Percentiles rank a stretch among this genome's conserved stretches.
phyloP scores from a whole-genome alignment of 2,329 filamentous ascomycete genomes.

The Tolypocladium ophioglossoides region DNA sequence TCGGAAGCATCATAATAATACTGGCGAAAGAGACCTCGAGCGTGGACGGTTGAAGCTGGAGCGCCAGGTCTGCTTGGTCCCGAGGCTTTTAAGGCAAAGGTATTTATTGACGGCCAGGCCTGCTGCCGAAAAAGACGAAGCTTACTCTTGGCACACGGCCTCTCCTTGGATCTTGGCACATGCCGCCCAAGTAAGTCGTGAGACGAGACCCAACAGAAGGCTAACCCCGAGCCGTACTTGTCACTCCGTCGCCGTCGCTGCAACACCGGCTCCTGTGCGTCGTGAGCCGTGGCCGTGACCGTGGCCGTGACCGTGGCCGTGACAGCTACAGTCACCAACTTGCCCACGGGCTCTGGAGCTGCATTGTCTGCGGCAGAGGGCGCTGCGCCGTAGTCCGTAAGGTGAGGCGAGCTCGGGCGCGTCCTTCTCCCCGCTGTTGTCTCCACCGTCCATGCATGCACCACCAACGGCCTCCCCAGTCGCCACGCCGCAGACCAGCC shows the following conservation, averaged over 20 bases:
- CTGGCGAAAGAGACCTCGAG: no score
- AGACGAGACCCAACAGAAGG: not conserved
- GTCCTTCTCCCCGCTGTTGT: not conserved
- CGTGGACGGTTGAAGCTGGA: no score
- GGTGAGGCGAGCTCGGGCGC: no score
- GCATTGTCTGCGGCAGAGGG: not conserved
- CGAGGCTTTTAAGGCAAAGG: no score
- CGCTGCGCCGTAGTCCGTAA: no score
- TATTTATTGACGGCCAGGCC: not conserved
- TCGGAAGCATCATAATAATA: no score
- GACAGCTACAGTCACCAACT: not conserved
- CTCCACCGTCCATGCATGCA: not conserved
- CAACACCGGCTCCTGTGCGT: not conserved
- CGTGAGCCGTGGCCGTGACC: no score
- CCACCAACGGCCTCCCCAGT: not conserved
- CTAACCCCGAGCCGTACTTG: not conserved
- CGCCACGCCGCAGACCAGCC: not conserved
- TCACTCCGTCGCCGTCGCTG: not conserved
- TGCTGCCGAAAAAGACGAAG: not conserved
- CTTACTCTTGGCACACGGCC: constrained; percentile 5
- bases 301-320: no score
- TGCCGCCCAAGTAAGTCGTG: not conserved
- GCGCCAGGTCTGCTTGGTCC: no score
- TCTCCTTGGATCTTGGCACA: not conserved
- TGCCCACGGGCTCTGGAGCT: not conserved